These are phyloP conservation scores for Chlorella vulgaris DNA, from an alignment of 139 green algal species.

Conservation along the genomic window DNA sequence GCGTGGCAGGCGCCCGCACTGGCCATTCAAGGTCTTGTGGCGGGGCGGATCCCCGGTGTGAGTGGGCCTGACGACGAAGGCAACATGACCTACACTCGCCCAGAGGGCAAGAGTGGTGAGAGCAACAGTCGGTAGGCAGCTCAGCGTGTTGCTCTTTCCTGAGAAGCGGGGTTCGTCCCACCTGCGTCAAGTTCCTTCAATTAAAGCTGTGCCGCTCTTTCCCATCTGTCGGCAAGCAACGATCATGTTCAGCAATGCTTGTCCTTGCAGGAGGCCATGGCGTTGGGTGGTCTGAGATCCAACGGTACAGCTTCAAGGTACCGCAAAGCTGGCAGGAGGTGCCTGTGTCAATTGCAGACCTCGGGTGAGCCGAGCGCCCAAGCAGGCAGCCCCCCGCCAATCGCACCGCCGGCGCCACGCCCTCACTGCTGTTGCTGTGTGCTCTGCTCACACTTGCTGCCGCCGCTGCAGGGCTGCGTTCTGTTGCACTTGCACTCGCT, in stretches of 20 bases:
- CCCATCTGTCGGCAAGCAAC: too few relatives aligned
- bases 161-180: too few relatives aligned
- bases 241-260: too few relatives aligned
- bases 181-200: too few relatives aligned
- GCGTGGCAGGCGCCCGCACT: constrained; percentile 23
- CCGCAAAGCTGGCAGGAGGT: constrained; percentile 80
- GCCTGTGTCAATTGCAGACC: constrained; percentile 95
- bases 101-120: constrained; percentile 86
- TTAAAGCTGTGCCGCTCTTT: too few relatives aligned
- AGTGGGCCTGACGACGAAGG: constrained; percentile 43
- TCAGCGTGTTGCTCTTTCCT: neutral
- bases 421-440: neutral
- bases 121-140: neutral
- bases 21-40: constrained; percentile 78
- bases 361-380: constrained; percentile 93
- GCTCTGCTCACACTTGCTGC: neutral
- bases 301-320: constrained; percentile 70
- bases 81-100: constrained; percentile 76
- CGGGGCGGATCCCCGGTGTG: constrained; percentile 78
- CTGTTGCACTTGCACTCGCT: too few relatives aligned
- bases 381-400: constrained; percentile 82
- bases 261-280: constrained; percentile 69
- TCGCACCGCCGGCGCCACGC: too few relatives aligned
- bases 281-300: constrained; percentile 93
- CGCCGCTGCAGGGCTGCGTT: too few relatives aligned